phyloP scores from a whole-genome alignment of 2,329 filamentous ascomycete genomes.

The Exophiala xenobiotica region DNA sequence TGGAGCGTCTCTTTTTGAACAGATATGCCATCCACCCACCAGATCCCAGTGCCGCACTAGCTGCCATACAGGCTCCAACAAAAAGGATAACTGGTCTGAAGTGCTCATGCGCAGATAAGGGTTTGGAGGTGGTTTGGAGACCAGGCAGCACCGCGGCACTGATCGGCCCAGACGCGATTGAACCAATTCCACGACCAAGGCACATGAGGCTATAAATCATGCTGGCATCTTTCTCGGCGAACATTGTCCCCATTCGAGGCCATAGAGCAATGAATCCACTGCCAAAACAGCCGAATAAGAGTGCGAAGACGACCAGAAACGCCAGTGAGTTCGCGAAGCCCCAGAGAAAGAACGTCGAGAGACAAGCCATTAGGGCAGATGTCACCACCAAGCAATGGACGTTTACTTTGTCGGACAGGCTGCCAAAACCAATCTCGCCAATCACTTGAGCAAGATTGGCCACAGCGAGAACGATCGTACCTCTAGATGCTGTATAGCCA shows the following conservation, averaged over 20 bases:
- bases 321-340: constrained; percentile 44
- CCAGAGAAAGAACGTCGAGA: constrained; percentile 50
- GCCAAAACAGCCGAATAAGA: constrained; percentile 46
- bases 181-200: constrained; percentile 52
- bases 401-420: constrained; percentile 44
- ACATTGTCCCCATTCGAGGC: constrained; percentile 47
- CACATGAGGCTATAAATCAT: constrained; percentile 52
- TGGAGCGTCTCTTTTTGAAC: neutral
- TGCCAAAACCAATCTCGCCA: constrained; percentile 37
- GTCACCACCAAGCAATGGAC: constrained; percentile 45
- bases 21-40: constrained; percentile 1
- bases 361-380: constrained; percentile 41
- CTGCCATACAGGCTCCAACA: constrained; percentile 20
- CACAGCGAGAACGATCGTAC: constrained; percentile 31
- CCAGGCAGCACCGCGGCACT: constrained; percentile 41
- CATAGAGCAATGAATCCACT: constrained; percentile 44
- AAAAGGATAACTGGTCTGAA: constrained; percentile 6
- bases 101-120: neutral
- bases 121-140: neutral
- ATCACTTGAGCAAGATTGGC: constrained; percentile 39
- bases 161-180: constrained; percentile 52
- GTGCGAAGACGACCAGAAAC: constrained; percentile 42
- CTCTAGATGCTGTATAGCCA: constrained; percentile 16
- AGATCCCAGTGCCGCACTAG: constrained; percentile 8
- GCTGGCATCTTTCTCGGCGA: constrained; percentile 43